Conservation (phyloP, 345 rosid species). For the Dovyalis caffra region DNA sequence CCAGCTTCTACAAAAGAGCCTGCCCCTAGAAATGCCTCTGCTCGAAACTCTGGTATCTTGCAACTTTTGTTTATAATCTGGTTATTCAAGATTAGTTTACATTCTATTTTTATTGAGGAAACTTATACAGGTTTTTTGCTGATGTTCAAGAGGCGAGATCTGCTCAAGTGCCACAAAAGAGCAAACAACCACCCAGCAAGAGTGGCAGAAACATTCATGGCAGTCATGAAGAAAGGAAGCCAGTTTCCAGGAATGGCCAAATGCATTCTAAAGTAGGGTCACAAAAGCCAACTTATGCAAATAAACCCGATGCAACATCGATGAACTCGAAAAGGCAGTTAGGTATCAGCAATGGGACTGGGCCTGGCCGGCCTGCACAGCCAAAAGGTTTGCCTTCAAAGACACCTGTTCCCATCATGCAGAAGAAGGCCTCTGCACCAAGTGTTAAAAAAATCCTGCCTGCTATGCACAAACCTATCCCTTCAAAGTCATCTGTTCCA, state of each 20-base stretch:
- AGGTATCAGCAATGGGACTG: conserved; percentile 22
- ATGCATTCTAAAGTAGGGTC: conserved; percentile 36
- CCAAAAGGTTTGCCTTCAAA: conserved; percentile 45
- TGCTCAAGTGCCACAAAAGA: conserved; percentile 48
- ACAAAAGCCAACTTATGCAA: conserved; percentile 40
- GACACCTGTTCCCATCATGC: conserved; percentile 28
- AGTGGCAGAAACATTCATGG: conserved; percentile 43
- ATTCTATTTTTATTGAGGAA: conserved; percentile 55
- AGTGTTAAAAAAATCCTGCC: conserved; percentile 36
- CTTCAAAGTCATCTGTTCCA: conserved; percentile 44
- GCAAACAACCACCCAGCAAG: conserved; percentile 43
- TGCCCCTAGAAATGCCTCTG: conserved; percentile 35
- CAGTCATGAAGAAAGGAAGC: conserved; percentile 50
- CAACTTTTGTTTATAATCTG: conserved; percentile 9
- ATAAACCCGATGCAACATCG: conserved; percentile 26
- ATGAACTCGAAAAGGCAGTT: conserved; percentile 52
- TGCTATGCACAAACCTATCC: conserved; percentile 35
- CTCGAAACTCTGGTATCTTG: conserved; percentile 61
- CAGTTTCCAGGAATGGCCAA: conserved; percentile 37
- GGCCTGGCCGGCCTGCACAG: conserved; percentile 42
- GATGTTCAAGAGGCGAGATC: conserved; percentile 76
- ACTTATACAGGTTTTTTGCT: conserved; percentile 70
- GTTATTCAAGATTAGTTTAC: conserved; percentile 32
- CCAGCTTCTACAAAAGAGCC: conserved; percentile 62
- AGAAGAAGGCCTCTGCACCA: conserved; percentile 39